Evolutionary conservation across 148 eudicot species (phyloP).

Genomic region (Mesembryanthemum crystallinum): DNA sequence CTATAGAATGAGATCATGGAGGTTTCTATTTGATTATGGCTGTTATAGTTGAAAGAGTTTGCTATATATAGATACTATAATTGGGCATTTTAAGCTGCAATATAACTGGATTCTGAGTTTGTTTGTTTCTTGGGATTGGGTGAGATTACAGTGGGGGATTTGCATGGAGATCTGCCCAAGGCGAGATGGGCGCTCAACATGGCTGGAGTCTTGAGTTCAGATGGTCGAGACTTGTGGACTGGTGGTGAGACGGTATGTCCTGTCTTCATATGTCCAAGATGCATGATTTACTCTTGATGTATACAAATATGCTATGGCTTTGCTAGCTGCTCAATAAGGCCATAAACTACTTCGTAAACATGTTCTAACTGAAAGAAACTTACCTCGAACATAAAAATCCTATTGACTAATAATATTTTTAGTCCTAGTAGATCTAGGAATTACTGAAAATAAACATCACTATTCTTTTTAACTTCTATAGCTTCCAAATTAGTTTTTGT

Average conservation of each 20-base stretch:
- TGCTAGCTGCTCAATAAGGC: background rate
- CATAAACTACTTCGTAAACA: background rate
- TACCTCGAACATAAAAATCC: background rate
- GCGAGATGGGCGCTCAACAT: slow-evolving; percentile 83
- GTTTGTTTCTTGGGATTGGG: background rate
- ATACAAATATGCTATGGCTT: background rate
- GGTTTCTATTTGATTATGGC: background rate
- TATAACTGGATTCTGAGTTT: background rate
- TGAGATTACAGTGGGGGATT: slow-evolving; percentile 69
- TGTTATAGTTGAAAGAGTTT: background rate
- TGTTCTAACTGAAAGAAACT: background rate
- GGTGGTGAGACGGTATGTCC: slow-evolving; percentile 78
- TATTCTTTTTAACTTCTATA: too few relatives aligned
- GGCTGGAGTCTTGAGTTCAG: slow-evolving; percentile 88
- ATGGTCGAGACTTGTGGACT: slow-evolving; percentile 75
- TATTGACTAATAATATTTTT: too few relatives aligned
- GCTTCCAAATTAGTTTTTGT: background rate
- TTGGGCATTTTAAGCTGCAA: slow-evolving; percentile 1
- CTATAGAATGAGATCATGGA: background rate
- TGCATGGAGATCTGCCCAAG: slow-evolving; percentile 92
- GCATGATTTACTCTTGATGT: background rate
- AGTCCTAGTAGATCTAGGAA: too few relatives aligned
- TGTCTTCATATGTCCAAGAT: background rate
- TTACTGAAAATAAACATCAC: too few relatives aligned
- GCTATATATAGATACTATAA: too few relatives aligned